Evolutionary conservation across 129 eudicot genomes (phyloP).

Genomic region (Tanacetum coccineum): DNA sequence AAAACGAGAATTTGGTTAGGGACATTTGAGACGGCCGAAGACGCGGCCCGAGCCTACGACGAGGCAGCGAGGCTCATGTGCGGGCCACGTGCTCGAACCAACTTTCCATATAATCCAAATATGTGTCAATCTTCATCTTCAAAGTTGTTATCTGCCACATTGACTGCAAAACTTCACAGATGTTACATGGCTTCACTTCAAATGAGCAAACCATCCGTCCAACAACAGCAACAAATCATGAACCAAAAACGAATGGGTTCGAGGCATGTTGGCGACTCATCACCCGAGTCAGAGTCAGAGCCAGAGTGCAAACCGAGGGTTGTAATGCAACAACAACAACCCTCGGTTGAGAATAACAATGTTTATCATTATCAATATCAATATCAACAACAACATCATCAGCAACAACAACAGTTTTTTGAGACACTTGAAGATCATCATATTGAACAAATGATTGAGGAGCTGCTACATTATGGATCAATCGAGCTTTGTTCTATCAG

Average conservation of each 20-base stretch:
- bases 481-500: constrained; percentile 50
- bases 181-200: constrained; percentile 80
- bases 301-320: constrained; percentile 27
- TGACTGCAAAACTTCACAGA: constrained; percentile 68
- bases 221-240: constrained; percentile 38
- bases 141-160: constrained; percentile 63
- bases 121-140: constrained; percentile 47
- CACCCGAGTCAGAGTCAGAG: constrained; percentile 15
- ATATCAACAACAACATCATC: constrained; percentile 14
- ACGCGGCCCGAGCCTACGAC: constrained; percentile 84
- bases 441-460: constrained; percentile 84
- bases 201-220: constrained; percentile 40
- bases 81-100: constrained; percentile 71
- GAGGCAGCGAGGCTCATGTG: constrained; percentile 92
- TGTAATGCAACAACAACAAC: constrained; percentile 25
- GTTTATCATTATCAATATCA: constrained; percentile 16
- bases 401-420: constrained; percentile 21
- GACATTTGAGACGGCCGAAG: constrained; percentile 83
- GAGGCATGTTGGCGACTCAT: constrained; percentile 17
- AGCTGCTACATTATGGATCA: constrained; percentile 72
- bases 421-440: constrained; percentile 65
- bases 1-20: constrained; percentile 87
- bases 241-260: constrained; percentile 24
- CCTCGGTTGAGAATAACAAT: constrained; percentile 11
- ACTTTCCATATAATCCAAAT: constrained; percentile 66